Base-by-base conservation (phyloP, 768 basidiomycete genomes). In the Astraeus odoratus region DNA sequence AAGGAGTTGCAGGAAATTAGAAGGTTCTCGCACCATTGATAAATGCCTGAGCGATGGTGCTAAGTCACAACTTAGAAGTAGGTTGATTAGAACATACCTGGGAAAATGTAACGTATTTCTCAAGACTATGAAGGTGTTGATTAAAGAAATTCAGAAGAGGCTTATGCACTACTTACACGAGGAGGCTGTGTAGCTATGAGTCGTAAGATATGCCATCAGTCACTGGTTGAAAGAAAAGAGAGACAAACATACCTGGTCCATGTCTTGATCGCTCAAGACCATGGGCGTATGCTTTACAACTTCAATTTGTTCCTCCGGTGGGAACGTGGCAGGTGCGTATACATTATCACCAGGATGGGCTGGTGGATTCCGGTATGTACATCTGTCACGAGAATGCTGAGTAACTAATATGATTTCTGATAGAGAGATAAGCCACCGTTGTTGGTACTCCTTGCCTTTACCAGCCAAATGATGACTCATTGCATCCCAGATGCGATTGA, bases 141-240 rank as follows among this genome's bases (percentile, higher is more conserved):
- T 8, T 61, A 71, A 40, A 13, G 4, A 20, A 6, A 16, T 16
- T 5, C 1, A 42, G 8, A 20, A 36, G 19, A n/a, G 20, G 8
- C 41, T 22, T 38, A 24, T 19, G 10, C 15, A 30, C 57, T 12
- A 25, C 77, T 44, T 55, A 82, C 79, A 78, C 71, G n/a, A 82
- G 67, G 20, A 81, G 67, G 1, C 74, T 67, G 51, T 83, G 80
- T 8, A 81, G 64, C 78, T 81, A n/a, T n/a, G n/a, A n/a, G n/a
- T n/a, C n/a, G 37, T 7, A 42, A 19, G 22, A 2, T 20, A 25
- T 27, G 30, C 9, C 27, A 24, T 25, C 8, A 9, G 53, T 35
- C 15, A 36, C 38, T 19, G 5, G n/a, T n/a, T n/a, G n/a, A n/a
- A n/a, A 31, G 6, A 15, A 6, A 24, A 31, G 29, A 20, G 8